A percentile compares a stretch with the other conserved stretches of the same genome.
phyloP scores from a whole-genome alignment of 352 stramenopile species.

The Phytopythium boreale region DNA sequence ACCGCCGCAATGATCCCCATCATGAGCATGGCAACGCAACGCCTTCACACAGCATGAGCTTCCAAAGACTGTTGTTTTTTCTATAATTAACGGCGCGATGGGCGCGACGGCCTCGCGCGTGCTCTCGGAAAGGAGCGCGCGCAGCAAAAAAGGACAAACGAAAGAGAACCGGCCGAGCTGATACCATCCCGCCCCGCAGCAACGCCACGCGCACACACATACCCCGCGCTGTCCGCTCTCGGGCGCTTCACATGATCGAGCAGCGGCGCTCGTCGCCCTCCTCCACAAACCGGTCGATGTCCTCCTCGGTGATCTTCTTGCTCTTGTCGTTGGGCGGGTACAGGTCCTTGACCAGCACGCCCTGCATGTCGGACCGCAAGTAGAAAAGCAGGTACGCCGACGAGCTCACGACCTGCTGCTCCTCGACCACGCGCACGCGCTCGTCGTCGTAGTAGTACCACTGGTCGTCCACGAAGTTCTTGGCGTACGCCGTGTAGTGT shows the following conservation, averaged over 20 bases:
- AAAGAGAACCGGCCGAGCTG: background rate
- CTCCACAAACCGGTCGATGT: conserved; percentile 88
- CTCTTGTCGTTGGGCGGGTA: conserved; percentile 85
- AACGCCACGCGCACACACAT: background rate
- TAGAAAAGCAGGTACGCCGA: conserved; percentile 93
- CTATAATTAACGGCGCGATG: conserved; percentile 1
- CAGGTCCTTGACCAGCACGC: conserved; percentile 74
- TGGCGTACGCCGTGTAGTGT: conserved; percentile 88
- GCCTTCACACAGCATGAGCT: too few species aligned
- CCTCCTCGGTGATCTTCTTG: conserved; percentile 85
- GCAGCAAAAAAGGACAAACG: background rate
- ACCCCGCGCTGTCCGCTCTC: background rate
- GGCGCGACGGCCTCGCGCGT: background rate
- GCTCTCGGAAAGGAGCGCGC: background rate
- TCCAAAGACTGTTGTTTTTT: too few species aligned
- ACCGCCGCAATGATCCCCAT: too few species aligned
- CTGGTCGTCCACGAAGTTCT: conserved; percentile 87
- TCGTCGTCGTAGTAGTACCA: conserved; percentile 92
- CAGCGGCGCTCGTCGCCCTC: conserved; percentile 79
- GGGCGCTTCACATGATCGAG: conserved; percentile 70
- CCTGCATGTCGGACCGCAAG: conserved; percentile 86
- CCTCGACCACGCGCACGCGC: conserved; percentile 82
- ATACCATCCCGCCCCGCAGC: background rate
- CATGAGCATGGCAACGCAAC: too few species aligned
- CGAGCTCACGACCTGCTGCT: conserved; percentile 79